These are phyloP conservation scores for Eudorina sp. DNA, from an alignment of 139 green algal genomes.

Conservation along the genomic window DNA sequence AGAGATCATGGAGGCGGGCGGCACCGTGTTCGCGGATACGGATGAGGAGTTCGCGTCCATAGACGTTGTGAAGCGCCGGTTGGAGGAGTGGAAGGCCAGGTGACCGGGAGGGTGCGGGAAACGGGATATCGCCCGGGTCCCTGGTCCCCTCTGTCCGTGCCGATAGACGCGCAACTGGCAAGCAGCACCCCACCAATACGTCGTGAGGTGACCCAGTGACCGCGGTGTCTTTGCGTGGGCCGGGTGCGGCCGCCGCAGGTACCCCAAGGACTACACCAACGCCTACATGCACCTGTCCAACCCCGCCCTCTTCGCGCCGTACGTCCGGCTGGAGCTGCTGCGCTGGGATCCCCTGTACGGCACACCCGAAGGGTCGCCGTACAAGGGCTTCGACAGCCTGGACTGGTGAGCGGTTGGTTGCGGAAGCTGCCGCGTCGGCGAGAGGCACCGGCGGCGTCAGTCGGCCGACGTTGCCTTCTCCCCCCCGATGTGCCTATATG, in stretches of 20 bases:
- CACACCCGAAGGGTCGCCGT: conserved; percentile 11
- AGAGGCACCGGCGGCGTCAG: no score
- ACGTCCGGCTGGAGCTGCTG: conserved; percentile 93
- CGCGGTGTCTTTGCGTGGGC: no score
- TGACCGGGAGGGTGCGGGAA: neutral
- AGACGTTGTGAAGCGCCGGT: conserved; percentile 61
- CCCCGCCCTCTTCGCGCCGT: conserved; percentile 93
- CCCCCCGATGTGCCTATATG: no score
- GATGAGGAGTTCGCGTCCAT: conserved; percentile 84
- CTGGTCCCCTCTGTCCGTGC: no score
- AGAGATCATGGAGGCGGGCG: conserved; percentile 75
- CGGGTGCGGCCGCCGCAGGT: no score
- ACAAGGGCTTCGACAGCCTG: conserved; percentile 74
- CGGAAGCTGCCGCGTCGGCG: no score
- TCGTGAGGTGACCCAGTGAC: no score
- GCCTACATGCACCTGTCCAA: conserved; percentile 87
- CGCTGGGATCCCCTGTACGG: conserved; percentile 89
- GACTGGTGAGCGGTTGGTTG: conserved; percentile 62
- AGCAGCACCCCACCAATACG: no score
- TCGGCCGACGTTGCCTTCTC: no score
- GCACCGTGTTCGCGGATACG: conserved; percentile 87
- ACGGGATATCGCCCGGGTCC: no score
- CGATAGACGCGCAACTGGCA: no score
- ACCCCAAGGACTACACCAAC: conserved; percentile 69
- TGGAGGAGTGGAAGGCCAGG: conserved; percentile 75